Percentiles rank a stretch among this genome's conserved stretches.
These are phyloP conservation scores for Dictyostelium purpureum DNA, from an alignment of 78 protist species.

Conservation along the genomic window DNA sequence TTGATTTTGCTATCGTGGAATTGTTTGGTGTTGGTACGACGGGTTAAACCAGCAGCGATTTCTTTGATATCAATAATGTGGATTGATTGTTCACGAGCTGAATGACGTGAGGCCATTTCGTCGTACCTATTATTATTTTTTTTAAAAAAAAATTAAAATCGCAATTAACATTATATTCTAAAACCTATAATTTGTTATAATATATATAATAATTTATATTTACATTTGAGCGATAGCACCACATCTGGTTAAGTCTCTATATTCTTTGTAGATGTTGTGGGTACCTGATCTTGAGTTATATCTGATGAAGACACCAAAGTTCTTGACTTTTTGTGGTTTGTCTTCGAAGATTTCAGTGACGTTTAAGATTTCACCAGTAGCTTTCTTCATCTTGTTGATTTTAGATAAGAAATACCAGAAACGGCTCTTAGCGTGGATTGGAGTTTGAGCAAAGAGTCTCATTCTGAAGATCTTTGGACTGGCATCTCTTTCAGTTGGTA, in stretches of 20 bases:
- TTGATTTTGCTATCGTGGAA: conserved; percentile 87
- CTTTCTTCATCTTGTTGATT: conserved; percentile 94
- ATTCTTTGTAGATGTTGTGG: conserved; percentile 99
- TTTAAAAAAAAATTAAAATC: too few relatives aligned
- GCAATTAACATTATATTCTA: background rate
- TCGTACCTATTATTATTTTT: conserved; percentile 47
- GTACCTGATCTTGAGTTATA: conserved; percentile 98
- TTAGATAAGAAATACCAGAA: conserved; percentile 98
- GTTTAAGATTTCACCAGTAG: conserved; percentile 96
- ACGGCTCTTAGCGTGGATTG: conserved; percentile 95
- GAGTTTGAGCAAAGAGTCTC: conserved; percentile 98
- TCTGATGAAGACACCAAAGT: conserved; percentile 97
- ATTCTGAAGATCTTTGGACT: conserved; percentile 96
- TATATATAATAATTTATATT: background rate
- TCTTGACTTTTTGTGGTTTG: conserved; percentile 89
- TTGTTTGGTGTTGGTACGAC: conserved; percentile 85
- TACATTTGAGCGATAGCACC: conserved; percentile 91
- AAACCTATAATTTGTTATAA: background rate
- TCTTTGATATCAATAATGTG: conserved; percentile 95
- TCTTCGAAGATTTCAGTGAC: conserved; percentile 94
- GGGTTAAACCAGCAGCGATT: conserved; percentile 74
- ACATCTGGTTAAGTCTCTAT: conserved; percentile 90
- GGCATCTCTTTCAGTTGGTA: conserved; percentile 86
- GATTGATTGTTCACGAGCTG: conserved; percentile 90
- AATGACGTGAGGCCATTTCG: conserved; percentile 99